phyloP scores from a whole-genome alignment of 73 alveolate genomes.

The Paramecium tetraurelia region DNA sequence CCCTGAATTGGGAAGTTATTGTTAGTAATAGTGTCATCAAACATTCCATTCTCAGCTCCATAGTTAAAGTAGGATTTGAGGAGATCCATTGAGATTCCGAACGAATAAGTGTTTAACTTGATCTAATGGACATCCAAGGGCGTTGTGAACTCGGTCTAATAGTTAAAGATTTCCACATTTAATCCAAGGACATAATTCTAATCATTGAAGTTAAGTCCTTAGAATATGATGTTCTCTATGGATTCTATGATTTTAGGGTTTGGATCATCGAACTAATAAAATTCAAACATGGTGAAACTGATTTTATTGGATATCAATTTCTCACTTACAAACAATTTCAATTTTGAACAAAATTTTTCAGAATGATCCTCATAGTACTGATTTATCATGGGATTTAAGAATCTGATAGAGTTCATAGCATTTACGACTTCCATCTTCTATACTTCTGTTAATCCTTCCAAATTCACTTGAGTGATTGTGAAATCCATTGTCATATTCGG shows the following conservation, averaged over 20 bases:
- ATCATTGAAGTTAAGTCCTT: neutral
- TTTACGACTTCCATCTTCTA: neutral
- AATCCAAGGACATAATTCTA: neutral
- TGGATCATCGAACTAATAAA: neutral
- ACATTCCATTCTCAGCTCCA: conserved; percentile 31
- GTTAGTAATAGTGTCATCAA: neutral
- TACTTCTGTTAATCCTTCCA: neutral
- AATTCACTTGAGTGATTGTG: neutral
- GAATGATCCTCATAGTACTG: neutral
- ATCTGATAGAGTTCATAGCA: neutral
- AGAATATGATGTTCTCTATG: neutral
- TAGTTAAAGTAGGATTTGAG: neutral
- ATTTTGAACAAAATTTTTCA: conserved; percentile 18
- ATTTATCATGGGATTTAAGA: neutral
- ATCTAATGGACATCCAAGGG: neutral
- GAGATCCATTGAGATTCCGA: neutral
- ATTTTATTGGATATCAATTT: neutral
- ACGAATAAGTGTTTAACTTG: neutral
- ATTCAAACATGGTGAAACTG: neutral
- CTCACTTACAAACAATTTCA: neutral
- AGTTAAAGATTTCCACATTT: conserved; percentile 5
- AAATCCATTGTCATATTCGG: neutral
- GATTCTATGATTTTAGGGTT: neutral
- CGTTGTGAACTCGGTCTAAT: neutral
- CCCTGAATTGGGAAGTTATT: neutral